Conservation (phyloP, 352 stramenopile genomes). For the Pythium angustatum region DNA sequence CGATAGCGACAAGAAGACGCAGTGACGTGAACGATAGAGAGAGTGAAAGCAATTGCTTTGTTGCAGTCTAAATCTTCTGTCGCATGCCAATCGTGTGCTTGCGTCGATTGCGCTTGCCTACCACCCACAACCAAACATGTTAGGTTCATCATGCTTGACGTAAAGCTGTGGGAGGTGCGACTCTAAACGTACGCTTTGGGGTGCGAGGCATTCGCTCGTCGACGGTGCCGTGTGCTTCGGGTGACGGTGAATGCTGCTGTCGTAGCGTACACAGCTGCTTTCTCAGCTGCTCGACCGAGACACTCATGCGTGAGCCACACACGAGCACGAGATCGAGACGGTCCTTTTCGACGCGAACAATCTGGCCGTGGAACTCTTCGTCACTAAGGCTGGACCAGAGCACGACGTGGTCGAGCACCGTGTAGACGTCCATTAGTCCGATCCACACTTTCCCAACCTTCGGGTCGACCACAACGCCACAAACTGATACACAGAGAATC, state of each 20-base stretch:
- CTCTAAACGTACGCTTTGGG: constrained; percentile 19
- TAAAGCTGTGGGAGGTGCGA: neutral
- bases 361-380: constrained; percentile 64
- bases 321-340: constrained; percentile 50
- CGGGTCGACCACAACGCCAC: constrained; percentile 20
- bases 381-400: constrained; percentile 51
- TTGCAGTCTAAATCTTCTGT: constrained; percentile 21
- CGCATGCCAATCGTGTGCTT: constrained; percentile 30
- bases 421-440: constrained; percentile 33
- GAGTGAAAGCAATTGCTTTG: neutral
- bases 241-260: constrained; percentile 22
- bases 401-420: constrained; percentile 54
- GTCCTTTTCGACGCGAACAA: constrained; percentile 36
- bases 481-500: constrained; percentile 1
- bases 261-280: constrained; percentile 44
- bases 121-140: constrained; percentile 1
- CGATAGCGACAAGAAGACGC: constrained; percentile 25
- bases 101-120: constrained; percentile 29
- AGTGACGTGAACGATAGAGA: constrained; percentile 11
- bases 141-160: neutral
- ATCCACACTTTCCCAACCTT: constrained; percentile 21
- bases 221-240: neutral
- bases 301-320: constrained; percentile 42
- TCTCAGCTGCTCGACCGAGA: constrained; percentile 38
- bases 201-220: constrained; percentile 17